Conservation (phyloP, 345 rosid genomes). For the Eucalyptus rudis region DNA sequence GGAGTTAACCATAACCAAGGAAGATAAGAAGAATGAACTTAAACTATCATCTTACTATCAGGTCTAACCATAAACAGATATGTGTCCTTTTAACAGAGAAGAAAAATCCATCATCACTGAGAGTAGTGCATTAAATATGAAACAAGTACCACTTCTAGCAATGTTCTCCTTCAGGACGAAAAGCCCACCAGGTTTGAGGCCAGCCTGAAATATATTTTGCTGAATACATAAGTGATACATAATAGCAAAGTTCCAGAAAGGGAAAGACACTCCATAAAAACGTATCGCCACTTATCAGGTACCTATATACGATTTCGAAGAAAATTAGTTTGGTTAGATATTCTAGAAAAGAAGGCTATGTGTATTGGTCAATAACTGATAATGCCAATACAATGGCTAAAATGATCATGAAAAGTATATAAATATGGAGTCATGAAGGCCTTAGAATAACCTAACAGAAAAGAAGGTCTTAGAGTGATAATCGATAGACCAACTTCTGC, state of each 20-base stretch:
- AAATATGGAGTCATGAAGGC: neutral
- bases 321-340: too few relatives aligned
- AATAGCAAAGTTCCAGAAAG: neutral
- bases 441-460: neutral
- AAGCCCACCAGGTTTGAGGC: constrained; percentile 84
- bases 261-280: neutral
- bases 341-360: neutral
- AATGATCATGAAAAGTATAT: neutral
- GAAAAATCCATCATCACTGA: neutral
- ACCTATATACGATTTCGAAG: neutral
- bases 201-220: constrained; percentile 29
- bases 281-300: neutral
- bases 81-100: neutral
- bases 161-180: constrained; percentile 82
- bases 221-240: neutral
- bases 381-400: neutral
- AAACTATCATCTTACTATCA: neutral
- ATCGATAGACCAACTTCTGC: neutral
- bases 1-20: neutral
- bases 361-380: neutral
- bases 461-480: neutral
- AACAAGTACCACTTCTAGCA: constrained; percentile 55
- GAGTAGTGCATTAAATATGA: neutral
- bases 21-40: neutral
- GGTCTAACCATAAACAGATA: neutral